phyloP scores from a whole-genome alignment of 768 basidiomycete genomes.

The Cytidiella melzeri region DNA sequence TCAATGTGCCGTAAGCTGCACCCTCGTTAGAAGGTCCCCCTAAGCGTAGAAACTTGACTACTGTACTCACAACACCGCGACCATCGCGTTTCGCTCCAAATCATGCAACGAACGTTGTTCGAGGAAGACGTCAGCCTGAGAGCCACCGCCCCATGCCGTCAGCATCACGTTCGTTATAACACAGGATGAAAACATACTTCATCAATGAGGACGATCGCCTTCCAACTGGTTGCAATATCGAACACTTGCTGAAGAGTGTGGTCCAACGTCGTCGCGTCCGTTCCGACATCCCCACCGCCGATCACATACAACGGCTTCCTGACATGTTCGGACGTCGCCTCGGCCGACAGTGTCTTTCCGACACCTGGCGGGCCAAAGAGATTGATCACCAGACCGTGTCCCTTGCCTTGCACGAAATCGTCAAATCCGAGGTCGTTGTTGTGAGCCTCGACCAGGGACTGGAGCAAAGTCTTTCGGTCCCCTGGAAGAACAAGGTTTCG shows the following conservation, averaged over 20 bases:
- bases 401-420: constrained; percentile 31
- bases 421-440: constrained; percentile 20
- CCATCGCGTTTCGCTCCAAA: constrained; percentile 61
- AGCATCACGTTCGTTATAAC: background rate
- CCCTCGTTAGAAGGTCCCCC: background rate
- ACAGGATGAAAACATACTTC: constrained; percentile 13
- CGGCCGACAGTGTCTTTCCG: constrained; percentile 23
- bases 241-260: constrained; percentile 22
- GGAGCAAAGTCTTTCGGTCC: constrained; percentile 25
- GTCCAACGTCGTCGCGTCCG: constrained; percentile 25
- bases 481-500: constrained; percentile 24
- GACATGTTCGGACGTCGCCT: constrained; percentile 18
- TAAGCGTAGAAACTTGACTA: background rate
- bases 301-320: constrained; percentile 21
- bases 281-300: constrained; percentile 29
- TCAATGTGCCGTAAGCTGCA: constrained; percentile 17
- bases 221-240: constrained; percentile 28
- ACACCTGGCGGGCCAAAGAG: constrained; percentile 24
- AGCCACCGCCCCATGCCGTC: background rate
- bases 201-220: constrained; percentile 29
- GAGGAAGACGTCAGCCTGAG: constrained; percentile 58
- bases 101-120: constrained; percentile 61
- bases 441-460: constrained; percentile 27
- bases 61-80: constrained; percentile 42
- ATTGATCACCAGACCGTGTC: constrained; percentile 29